Percentiles rank a stretch among this genome's conserved stretches.
phyloP scores from a whole-genome alignment of 2,329 filamentous ascomycete genomes.

The Amauroascus verrucosus region DNA sequence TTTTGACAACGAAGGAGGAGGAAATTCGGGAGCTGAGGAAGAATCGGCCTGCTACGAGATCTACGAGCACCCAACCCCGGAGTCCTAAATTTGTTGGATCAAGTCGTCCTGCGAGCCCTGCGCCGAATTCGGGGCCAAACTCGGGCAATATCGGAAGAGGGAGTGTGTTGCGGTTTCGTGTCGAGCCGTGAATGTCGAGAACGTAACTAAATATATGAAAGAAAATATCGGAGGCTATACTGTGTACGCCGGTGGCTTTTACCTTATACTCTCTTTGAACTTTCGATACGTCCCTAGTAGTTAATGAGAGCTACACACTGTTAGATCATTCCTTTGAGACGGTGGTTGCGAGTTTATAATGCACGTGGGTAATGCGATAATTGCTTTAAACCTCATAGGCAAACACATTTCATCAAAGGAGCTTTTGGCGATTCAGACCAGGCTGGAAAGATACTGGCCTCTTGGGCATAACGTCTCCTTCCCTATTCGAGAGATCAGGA shows the following conservation, averaged over 20 bases:
- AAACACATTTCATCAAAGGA: neutral
- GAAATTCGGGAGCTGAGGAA: slow-evolving; percentile 37
- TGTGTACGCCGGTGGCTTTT: neutral
- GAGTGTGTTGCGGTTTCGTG: slow-evolving; percentile 29
- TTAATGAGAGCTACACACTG: neutral
- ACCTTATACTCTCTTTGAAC: neutral
- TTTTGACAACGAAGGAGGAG: slow-evolving; percentile 36
- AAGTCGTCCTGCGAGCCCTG: slow-evolving; percentile 35
- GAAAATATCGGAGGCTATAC: neutral
- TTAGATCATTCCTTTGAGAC: neutral
- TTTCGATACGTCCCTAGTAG: neutral
- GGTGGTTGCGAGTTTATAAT: neutral
- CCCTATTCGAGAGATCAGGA: neutral
- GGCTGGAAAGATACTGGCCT: neutral
- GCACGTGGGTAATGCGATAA: too few species aligned
- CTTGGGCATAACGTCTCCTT: neutral
- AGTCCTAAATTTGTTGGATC: slow-evolving; percentile 31
- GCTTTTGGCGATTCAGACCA: neutral
- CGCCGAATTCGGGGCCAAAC: slow-evolving; percentile 20
- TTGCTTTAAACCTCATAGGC: neutral
- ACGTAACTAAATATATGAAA: neutral
- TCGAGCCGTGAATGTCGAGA: slow-evolving; percentile 9
- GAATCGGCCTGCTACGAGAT: slow-evolving; percentile 34
- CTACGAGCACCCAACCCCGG: slow-evolving; percentile 35
- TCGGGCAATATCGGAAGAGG: slow-evolving; percentile 23